These are phyloP conservation scores for Dendryphion nanum DNA, from an alignment of 2,329 filamentous ascomycete genomes.

Conservation along the genomic window DNA sequence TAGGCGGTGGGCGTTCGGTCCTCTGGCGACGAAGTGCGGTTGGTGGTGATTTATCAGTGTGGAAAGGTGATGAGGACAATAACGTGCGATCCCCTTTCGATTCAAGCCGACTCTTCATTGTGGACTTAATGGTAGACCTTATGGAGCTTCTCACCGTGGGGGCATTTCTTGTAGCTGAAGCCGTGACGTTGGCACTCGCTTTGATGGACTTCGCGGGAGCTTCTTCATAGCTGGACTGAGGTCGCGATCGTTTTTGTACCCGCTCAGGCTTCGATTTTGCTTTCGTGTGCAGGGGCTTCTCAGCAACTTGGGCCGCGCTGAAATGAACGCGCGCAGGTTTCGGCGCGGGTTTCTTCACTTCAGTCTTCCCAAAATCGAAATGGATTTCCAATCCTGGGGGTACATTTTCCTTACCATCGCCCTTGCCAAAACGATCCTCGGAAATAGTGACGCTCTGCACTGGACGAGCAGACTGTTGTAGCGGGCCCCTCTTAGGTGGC, in stretches of 20 bases:
- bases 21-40: slow-evolving; percentile 29
- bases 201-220: slow-evolving; percentile 37
- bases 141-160: slow-evolving; percentile 13
- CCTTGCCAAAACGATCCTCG: slow-evolving; percentile 52
- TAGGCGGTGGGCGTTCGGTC: slow-evolving; percentile 23
- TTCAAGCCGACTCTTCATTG: slow-evolving; percentile 19
- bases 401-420: slow-evolving; percentile 63
- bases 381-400: slow-evolving; percentile 48
- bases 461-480: slow-evolving; percentile 43
- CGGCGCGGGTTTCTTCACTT: slow-evolving; percentile 18
- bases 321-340: slow-evolving; percentile 31
- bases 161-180: slow-evolving; percentile 23
- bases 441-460: slow-evolving; percentile 42
- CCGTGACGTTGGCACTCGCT: slow-evolving; percentile 25
- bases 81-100: slow-evolving; percentile 18
- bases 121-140: slow-evolving; percentile 20
- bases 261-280: slow-evolving; percentile 25
- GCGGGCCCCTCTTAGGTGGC: slow-evolving; percentile 50
- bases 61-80: slow-evolving; percentile 34
- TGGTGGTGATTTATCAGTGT: slow-evolving; percentile 36
- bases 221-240: slow-evolving; percentile 29
- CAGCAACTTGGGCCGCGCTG: slow-evolving; percentile 18
- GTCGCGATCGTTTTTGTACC: slow-evolving; percentile 32
- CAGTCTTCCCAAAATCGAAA: slow-evolving; percentile 24
- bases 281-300: slow-evolving; percentile 8